Base-by-base conservation (phyloP, 202 grass and related monocot species). In the Elaeis oleifera region DNA sequence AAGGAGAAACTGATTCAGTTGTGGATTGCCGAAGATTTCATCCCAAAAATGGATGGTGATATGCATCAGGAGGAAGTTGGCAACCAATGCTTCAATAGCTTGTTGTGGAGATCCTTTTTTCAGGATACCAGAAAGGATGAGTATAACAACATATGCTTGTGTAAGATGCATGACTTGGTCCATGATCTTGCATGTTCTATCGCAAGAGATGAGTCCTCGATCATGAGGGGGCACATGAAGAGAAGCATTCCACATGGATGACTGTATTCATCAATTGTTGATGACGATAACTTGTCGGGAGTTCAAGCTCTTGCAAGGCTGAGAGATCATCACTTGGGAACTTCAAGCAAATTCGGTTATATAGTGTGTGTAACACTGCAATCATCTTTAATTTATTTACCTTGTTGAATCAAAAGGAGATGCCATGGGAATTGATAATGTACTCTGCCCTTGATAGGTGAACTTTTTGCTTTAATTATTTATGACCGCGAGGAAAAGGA, bases 91-190 rank as follows among this genome's bases (percentile, higher is more conserved):
- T 84, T 19, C n/a, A 60, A 0, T 60, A 78, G 23, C 13, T 83
- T 17, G 21, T 4, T 53, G 67, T 69, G 63, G 68, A 54, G 80
- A n/a, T 83, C 74, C 50, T 83, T 83, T 20, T 73, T 83, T 64
- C 80, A 83, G 23, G 20, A 20, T 20, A 23, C 69, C 5, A 19
- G 24, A 16, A 13, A 6, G 31, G 57, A 53, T 29, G 4, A 0
- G 0, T 63, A 3, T 55, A 13, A 32, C 49, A 4, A 9, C 5
- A 0, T 55, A 0, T 2, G 1, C 0, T 0, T 6, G 0, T 78
- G 64, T 21, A 60, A 65, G 5, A 73, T 74, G 55, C 75, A 83
- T 65, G 68, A 83, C 53, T 55, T 83, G 18, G 71, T 83, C 29
- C 80, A 78, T n/a, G 69, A 83, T 26, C 20, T 83, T 57, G 74